These are phyloP conservation scores for Macaranga tanarius DNA, from an alignment of 441 rosid species.

Conservation along the genomic window DNA sequence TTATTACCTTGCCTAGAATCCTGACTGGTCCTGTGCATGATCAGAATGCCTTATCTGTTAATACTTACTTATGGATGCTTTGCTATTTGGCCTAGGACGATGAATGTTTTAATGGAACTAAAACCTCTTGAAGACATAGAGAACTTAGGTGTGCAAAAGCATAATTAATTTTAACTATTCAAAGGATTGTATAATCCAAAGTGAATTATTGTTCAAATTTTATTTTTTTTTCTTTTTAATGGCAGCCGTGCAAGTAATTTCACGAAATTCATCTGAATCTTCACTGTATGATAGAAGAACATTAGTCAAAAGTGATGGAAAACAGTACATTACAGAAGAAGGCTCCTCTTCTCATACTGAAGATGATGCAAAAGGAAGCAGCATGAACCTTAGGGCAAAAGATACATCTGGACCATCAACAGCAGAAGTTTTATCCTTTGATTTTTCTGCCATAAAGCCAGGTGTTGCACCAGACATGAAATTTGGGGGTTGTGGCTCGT, in stretches of 20 bases:
- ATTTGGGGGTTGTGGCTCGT: conserved; percentile 85
- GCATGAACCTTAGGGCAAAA: conserved; percentile 37
- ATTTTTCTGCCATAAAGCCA: conserved; percentile 78
- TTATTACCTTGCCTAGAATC: neutral
- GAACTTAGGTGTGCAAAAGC: neutral
- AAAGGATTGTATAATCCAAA: conserved; percentile 11
- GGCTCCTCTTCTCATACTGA: conserved; percentile 62
- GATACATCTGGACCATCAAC: conserved; percentile 41
- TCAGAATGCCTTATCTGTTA: neutral
- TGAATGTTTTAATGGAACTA: neutral
- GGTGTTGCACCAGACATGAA: conserved; percentile 81
- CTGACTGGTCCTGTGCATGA: neutral
- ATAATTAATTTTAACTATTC: neutral
- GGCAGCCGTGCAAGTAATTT: conserved; percentile 42
- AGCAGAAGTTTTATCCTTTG: conserved; percentile 42
- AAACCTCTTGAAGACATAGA: neutral
- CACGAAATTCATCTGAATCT: conserved; percentile 40
- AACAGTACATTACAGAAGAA: conserved; percentile 66
- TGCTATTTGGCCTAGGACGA: neutral
- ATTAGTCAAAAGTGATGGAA: conserved; percentile 52
- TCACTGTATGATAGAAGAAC: conserved; percentile 40
- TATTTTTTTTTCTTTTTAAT: conserved; percentile 14
- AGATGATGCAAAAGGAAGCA: conserved; percentile 48
- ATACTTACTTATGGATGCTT: conserved; percentile 2
- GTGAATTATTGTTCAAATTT: conserved; percentile 2